Percentiles rank a stretch among this genome's conserved stretches.
These are phyloP conservation scores for Monilinia vaccinii-corymbosi DNA, from an alignment of 2,329 filamentous ascomycete species.

Conservation along the genomic window DNA sequence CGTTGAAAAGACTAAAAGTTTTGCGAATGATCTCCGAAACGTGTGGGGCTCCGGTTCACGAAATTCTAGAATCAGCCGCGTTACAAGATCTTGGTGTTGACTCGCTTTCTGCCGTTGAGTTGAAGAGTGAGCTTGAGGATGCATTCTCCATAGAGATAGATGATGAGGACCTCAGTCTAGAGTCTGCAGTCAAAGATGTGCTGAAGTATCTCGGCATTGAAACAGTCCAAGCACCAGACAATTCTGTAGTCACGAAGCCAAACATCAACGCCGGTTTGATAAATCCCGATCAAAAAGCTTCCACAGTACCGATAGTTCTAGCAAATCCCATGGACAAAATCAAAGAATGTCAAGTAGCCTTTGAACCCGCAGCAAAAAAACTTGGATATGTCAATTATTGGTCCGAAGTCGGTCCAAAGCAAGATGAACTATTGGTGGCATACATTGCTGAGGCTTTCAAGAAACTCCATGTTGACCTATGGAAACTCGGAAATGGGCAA, in stretches of 20 bases:
- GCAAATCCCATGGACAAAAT: not conserved
- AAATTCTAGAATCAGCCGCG: not conserved
- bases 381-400: not conserved
- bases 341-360: not conserved
- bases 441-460: constrained; percentile 29
- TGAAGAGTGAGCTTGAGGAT: not conserved
- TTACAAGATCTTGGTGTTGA: constrained; percentile 1
- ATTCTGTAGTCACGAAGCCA: not conserved
- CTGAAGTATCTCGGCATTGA: not conserved
- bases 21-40: not conserved
- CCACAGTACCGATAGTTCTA: not conserved
- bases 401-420: not conserved
- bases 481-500: constrained; percentile 14
- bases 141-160: not conserved
- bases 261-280: no score
- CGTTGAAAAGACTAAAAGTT: not conserved
- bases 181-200: not conserved
- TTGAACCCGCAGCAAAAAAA: not conserved
- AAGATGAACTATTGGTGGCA: constrained; percentile 5
- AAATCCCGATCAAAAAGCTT: no score
- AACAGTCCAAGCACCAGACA: not conserved
- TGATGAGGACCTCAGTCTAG: not conserved
- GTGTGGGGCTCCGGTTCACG: not conserved
- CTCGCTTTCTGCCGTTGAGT: not conserved
- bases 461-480: constrained; percentile 23